phyloP scores from a whole-genome alignment of 495 filamentous ascomycete species.

The Pyrenopolyporus hunteri region DNA sequence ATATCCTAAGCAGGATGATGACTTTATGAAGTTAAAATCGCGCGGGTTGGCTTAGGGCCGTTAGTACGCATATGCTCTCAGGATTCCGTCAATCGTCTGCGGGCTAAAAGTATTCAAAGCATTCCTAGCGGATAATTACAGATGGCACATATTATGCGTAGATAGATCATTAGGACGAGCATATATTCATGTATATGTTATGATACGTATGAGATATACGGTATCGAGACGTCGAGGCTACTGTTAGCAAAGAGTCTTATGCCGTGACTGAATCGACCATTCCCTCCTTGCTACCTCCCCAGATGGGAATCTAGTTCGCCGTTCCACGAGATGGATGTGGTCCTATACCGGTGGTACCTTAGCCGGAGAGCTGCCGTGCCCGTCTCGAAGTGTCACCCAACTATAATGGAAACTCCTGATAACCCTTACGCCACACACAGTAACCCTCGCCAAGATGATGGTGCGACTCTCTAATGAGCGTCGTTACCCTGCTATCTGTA shows the following conservation, averaged over 20 bases:
- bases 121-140: too few relatives aligned
- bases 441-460: conserved; percentile 26
- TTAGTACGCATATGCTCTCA: too few relatives aligned
- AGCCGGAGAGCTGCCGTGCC: conserved; percentile 3
- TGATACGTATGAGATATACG: conserved; percentile 21
- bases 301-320: conserved; percentile 12
- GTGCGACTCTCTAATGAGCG: conserved; percentile 24
- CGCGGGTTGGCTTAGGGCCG: background rate
- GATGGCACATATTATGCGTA: conserved; percentile 8
- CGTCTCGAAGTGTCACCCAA: conserved; percentile 19
- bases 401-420: conserved; percentile 22
- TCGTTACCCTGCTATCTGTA: conserved; percentile 17
- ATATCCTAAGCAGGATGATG: background rate
- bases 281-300: conserved; percentile 8
- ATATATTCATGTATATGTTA: conserved; percentile 23
- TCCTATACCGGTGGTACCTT: conserved; percentile 11
- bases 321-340: conserved; percentile 1
- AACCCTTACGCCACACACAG: conserved; percentile 27
- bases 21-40: background rate
- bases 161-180: conserved; percentile 12
- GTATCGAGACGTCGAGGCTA: conserved; percentile 13
- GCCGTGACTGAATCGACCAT: conserved; percentile 10
- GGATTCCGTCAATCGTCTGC: too few relatives aligned
- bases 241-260: conserved; percentile 2
- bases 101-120: too few relatives aligned